Evolutionary conservation across 441 rosid species (phyloP).

Genomic region (Populus hybrid): DNA sequence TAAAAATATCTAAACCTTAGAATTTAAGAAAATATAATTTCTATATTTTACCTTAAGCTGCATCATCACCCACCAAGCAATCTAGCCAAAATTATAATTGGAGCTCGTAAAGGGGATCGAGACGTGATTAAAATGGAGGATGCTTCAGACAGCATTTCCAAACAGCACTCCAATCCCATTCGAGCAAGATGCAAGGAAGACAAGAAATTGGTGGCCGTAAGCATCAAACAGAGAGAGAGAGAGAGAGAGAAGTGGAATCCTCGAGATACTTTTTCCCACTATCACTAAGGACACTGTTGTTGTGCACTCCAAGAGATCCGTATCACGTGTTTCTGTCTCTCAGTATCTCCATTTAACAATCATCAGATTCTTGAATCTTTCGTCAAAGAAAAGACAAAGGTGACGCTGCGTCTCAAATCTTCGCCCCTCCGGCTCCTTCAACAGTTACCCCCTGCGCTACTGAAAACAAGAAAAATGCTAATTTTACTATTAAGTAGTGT

Average conservation of each 20-base stretch:
- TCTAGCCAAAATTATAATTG: too few species aligned
- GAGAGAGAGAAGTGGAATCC: constrained; percentile 16
- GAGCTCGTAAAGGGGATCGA: background rate
- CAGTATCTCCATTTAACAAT: background rate
- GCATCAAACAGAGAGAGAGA: background rate
- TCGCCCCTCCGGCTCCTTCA: background rate
- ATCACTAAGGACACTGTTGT: background rate
- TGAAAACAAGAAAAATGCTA: background rate
- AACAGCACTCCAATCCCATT: background rate
- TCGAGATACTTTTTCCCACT: constrained; percentile 3
- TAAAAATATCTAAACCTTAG: too few species aligned
- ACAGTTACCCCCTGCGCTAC: background rate
- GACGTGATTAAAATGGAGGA: background rate
- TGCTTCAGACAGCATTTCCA: background rate
- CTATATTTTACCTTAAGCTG: too few species aligned
- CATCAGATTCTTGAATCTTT: background rate
- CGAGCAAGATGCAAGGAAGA: background rate
- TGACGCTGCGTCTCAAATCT: background rate
- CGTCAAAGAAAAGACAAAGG: background rate
- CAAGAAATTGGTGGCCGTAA: background rate
- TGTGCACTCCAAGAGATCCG: constrained; percentile 24
- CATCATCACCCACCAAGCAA: background rate
- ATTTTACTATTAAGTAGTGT: too few species aligned
- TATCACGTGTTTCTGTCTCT: constrained; percentile 7
- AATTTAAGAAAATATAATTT: too few species aligned